Evolutionary conservation across 768 basidiomycete species (phyloP), one percentile per base, ranked within the genome.

Genomic region (Auriscalpium orientale): DNA sequence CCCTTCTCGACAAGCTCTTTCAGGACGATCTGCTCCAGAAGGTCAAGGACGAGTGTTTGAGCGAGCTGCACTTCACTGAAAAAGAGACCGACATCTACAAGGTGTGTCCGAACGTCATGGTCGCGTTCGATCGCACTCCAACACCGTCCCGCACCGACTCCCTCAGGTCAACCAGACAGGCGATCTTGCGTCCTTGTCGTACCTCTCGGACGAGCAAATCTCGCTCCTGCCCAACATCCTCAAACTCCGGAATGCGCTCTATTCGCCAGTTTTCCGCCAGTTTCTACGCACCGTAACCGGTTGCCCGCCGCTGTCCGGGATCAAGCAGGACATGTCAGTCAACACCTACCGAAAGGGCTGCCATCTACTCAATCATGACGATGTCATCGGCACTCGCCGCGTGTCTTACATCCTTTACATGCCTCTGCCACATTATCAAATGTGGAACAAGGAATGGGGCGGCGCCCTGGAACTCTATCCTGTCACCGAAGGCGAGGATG

Each of bases 41-140:
- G 35, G 92, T 92, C 57, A 88, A 90, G 72, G 86, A 92, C 64
- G 92, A 95, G 69, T 91, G 89, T 62, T 70, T 89, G 54, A 72
- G 74, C 51, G 82, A 92, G 65, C 79, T 95, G 58, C 85, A 77
- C 68, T 93, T 95, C 68, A 80, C 87, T 3, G 86, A 93, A 74
- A 98, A 97, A 73, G 91, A 98, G 77, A 98, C 95, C 2, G 95
- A 98, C 67, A 98, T 98, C 62, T 98, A 98, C 82, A 93, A 91
- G 84, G 91, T 89, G 58, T 57, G 74, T 46, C 28, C 28, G 28
- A 28, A 28, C 7, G 28, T 28, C 28, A 28, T 28, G 28, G 28
- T 7, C 28, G 28, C 28, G 28, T 28, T 28, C 28, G 28, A 28
- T 28, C 28, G 28, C 28, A 28, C 28, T 28, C 28, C 4, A 28